Evolutionary conservation across 257 asterid species (phyloP), one percentile per base, ranked within the genome.

Genomic region (Solanum habrochaites): DNA sequence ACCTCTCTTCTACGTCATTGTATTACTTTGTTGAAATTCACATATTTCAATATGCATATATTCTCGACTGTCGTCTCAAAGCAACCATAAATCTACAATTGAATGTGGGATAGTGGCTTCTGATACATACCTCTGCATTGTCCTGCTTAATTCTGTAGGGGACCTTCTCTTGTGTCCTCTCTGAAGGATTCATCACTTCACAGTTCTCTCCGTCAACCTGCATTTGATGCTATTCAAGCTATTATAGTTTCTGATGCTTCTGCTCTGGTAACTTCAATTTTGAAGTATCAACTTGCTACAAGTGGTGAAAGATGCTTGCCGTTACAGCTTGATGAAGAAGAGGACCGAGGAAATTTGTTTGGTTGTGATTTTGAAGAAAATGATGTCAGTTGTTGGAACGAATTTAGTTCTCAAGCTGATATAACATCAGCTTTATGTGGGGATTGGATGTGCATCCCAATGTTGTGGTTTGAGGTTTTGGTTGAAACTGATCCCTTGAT

Each of bases 381-480:
- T 37, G 94, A 91, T 89, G 88, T 32, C 88, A 93, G 93, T 93
- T 95, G 98, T 91, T 97, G 99, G 99, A 92, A 91, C 77, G 94
- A 92, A 87, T 95, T 94, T 88, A 90, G 39, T 88, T 83, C 92
- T 90, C 99, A 95, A 93, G 92, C 93, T 88, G 93, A 93, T 90
- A 91, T 90, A 39, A 90, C 92, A 83, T 93, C 96, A 47, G 92
- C 91, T 87, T 93, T 87, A 86, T 94, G 91, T 88, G 95, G 91
- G 91, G 92, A 88, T 85, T 97, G 99, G 99, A 93, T 97, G 98
- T 97, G 99, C 91, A 93, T 92, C 88, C 99, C 99, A 40, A 95
- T 94, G 98, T 91, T 97, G 92, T 97, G 99, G 99, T 94, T 91
- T 91, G 98, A 94, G 90, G 98, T 95, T 86, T 91, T 97, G 84